Percentiles rank a stretch among this genome's conserved stretches.
phyloP scores from a whole-genome alignment of 768 basidiomycete genomes.

The Naganishia vishniacii region DNA sequence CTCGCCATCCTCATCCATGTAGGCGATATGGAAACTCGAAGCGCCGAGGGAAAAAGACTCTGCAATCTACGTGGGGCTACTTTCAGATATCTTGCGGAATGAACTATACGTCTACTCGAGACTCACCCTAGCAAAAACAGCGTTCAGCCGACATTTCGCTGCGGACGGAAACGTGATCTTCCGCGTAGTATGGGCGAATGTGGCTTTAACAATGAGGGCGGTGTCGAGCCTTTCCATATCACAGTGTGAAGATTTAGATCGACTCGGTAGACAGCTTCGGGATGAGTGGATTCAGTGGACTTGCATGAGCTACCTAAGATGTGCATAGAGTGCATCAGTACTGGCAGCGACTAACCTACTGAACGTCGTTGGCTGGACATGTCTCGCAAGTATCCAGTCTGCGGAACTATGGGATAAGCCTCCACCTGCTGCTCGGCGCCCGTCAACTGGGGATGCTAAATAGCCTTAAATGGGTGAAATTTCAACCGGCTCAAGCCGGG shows the following conservation, averaged over 20 bases:
- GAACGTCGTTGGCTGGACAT: no score
- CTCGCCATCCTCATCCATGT: conserved; percentile 80
- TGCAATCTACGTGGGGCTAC: background rate
- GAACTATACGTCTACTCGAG: background rate
- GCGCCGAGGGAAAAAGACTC: conserved; percentile 13
- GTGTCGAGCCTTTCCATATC: conserved; percentile 16
- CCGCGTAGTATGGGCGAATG: conserved; percentile 10
- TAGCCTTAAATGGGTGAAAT: no score
- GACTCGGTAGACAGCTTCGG: no score
- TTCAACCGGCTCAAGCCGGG: no score
- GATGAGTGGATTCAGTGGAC: no score
- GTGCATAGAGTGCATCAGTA: no score
- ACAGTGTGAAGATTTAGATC: background rate
- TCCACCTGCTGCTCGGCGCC: no score
- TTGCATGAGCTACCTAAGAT: no score
- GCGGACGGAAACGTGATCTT: conserved; percentile 11
- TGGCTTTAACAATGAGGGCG: conserved; percentile 1
- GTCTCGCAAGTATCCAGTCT: no score
- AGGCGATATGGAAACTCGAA: conserved; percentile 55
- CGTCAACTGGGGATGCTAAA: no score
- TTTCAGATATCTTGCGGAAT: background rate
- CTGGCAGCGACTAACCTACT: no score
- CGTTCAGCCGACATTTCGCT: conserved; percentile 10
- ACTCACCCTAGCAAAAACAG: conserved; percentile 14
- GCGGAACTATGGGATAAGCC: no score